These are phyloP conservation scores for Lophiostoma macrostomum DNA, from an alignment of 495 filamentous ascomycete species.

Conservation along the genomic window DNA sequence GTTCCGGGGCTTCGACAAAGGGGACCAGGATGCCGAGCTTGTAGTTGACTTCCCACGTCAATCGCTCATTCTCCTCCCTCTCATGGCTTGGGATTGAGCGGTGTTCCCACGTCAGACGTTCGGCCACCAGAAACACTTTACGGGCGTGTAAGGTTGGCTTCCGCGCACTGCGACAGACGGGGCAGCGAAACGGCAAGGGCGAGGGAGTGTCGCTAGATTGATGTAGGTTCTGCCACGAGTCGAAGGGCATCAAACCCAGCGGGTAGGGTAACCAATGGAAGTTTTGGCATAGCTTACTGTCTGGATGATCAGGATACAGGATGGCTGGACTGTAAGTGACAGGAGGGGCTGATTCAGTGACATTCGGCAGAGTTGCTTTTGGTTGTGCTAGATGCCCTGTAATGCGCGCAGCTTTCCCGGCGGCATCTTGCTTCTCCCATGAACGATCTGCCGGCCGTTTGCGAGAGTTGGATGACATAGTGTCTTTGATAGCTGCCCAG, in stretches of 20 bases:
- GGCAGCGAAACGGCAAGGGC: constrained; percentile 8
- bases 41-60: constrained; percentile 30
- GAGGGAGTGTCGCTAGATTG: background rate
- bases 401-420: background rate
- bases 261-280: constrained; percentile 28
- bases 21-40: constrained; percentile 26
- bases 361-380: background rate
- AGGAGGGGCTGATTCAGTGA: no score
- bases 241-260: constrained; percentile 21
- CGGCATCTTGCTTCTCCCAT: background rate
- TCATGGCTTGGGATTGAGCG: background rate
- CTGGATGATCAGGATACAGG: no score
- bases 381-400: background rate
- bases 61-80: constrained; percentile 21
- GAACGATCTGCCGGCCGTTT: background rate
- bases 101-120: constrained; percentile 22
- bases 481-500: no score
- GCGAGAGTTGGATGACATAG: background rate
- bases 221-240: constrained; percentile 27
- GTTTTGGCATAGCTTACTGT: constrained; percentile 19
- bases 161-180: constrained; percentile 1
- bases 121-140: constrained; percentile 29
- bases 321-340: constrained; percentile 3
- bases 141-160: constrained; percentile 10
- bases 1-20: constrained; percentile 19